These are phyloP conservation scores for Grosmannia huntii DNA, from an alignment of 2,329 filamentous ascomycete genomes.

Conservation along the genomic window DNA sequence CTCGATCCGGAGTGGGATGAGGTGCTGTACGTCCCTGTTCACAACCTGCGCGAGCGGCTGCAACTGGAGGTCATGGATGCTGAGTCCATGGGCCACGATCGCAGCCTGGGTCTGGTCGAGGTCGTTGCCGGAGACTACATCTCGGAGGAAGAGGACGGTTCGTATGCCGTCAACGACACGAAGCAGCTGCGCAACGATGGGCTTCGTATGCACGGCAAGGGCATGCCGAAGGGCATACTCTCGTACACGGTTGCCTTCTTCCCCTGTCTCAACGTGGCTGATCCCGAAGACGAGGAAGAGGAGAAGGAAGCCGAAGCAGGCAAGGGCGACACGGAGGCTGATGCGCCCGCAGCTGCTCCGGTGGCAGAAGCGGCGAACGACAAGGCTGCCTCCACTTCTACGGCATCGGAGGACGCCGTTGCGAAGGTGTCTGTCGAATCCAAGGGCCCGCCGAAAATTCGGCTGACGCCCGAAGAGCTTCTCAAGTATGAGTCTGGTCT, in stretches of 20 bases:
- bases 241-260: constrained; percentile 83
- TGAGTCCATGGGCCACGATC: constrained; percentile 83
- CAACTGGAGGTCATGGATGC: constrained; percentile 93
- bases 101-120: constrained; percentile 72
- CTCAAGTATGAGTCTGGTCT: constrained; percentile 80
- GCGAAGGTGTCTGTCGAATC: constrained; percentile 29
- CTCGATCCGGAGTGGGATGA: constrained; percentile 94
- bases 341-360: constrained; percentile 11
- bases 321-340: not conserved
- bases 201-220: constrained; percentile 62
- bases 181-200: constrained; percentile 55
- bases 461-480: constrained; percentile 67
- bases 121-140: constrained; percentile 69
- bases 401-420: constrained; percentile 5
- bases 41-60: constrained; percentile 71
- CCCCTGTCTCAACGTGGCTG: constrained; percentile 73
- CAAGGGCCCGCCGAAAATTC: constrained; percentile 55
- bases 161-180: constrained; percentile 65
- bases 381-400: constrained; percentile 27
- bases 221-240: constrained; percentile 64
- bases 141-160: constrained; percentile 61
- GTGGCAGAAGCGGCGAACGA: constrained; percentile 7
- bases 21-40: constrained; percentile 84
- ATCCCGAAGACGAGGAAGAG: constrained; percentile 74
- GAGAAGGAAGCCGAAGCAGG: constrained; percentile 26